A percentile compares a stretch with the other conserved stretches of the same genome.
phyloP scores from a whole-genome alignment of 192 early-diverging fungal species.

The Backusella circina region DNA sequence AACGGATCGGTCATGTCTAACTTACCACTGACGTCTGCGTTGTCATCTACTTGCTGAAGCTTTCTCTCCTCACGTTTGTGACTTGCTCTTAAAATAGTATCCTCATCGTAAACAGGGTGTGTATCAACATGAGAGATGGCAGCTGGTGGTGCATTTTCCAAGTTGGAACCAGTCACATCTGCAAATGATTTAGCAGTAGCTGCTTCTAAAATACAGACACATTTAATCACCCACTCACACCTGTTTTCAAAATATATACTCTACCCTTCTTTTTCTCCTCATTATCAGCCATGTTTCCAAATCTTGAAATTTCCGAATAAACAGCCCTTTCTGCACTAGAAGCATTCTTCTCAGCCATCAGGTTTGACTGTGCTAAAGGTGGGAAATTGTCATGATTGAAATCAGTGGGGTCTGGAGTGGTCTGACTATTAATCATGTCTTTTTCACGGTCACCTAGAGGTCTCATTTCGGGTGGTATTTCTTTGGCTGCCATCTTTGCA shows the following conservation, averaged over 20 bases:
- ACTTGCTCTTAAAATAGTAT: conserved; percentile 10
- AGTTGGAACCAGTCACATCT: conserved; percentile 14
- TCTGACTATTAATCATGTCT: background rate
- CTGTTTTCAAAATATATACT: background rate
- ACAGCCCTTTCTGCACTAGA: background rate
- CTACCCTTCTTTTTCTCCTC: background rate
- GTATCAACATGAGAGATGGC: conserved; percentile 14
- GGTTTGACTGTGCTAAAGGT: conserved; percentile 7
- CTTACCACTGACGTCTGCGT: background rate
- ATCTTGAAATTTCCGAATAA: conserved; percentile 12
- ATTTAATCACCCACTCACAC: background rate
- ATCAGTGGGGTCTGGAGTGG: background rate
- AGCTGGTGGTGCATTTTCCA: conserved; percentile 23
- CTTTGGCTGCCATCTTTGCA: conserved; percentile 28
- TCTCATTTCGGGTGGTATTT: conserved; percentile 2
- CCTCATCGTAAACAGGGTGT: conserved; percentile 26
- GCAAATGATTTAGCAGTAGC: conserved; percentile 18
- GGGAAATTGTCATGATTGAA: conserved; percentile 16
- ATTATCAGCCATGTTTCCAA: background rate
- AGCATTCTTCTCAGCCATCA: conserved; percentile 10
- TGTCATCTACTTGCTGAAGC: conserved; percentile 1
- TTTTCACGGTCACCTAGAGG: background rate
- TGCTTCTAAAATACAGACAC: background rate
- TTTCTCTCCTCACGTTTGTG: conserved; percentile 21
- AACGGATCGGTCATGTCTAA: background rate